These are phyloP conservation scores for Teratosphaeria gauchensis DNA, from an alignment of 2,329 filamentous ascomycete genomes.

Conservation along the genomic window DNA sequence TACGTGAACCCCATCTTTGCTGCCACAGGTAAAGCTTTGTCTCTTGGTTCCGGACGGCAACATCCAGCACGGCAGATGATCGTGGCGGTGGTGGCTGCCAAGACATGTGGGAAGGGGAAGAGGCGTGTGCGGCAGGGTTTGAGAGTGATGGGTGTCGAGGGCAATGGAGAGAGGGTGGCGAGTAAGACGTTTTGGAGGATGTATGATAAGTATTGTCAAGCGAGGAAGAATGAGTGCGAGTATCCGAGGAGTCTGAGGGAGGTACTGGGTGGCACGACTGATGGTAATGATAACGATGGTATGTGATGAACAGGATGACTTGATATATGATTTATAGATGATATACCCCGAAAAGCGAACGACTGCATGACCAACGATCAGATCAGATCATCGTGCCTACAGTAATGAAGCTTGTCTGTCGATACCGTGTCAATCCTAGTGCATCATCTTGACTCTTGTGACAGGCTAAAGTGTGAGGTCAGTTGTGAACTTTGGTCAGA, in stretches of 20 bases:
- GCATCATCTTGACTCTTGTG: too few relatives aligned
- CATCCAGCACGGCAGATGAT: conserved; percentile 5
- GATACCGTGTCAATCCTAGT: too few relatives aligned
- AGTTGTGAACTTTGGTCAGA: too few relatives aligned
- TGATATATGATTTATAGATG: too few relatives aligned
- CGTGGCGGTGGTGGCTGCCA: conserved; percentile 5
- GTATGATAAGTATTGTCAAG: conserved; percentile 3
- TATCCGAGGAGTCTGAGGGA: neutral
- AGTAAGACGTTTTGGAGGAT: conserved; percentile 6
- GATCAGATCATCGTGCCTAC: too few relatives aligned
- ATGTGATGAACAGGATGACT: neutral
- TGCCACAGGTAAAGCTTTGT: neutral
- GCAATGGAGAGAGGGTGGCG: conserved; percentile 1
- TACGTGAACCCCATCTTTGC: conserved; percentile 6
- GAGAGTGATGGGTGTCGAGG: conserved; percentile 1
- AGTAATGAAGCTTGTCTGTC: too few relatives aligned
- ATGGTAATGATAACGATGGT: neutral
- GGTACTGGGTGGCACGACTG: neutral
- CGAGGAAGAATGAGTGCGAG: neutral
- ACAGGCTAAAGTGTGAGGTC: too few relatives aligned
- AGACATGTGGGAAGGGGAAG: conserved; percentile 5
- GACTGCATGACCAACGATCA: too few relatives aligned
- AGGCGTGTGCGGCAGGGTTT: conserved; percentile 3
- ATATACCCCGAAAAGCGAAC: too few relatives aligned
- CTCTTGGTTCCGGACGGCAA: neutral